These are phyloP conservation scores for Tetrapyrgos nigripes DNA, from an alignment of 1,284 basidiomycete genomes.

Conservation along the genomic window DNA sequence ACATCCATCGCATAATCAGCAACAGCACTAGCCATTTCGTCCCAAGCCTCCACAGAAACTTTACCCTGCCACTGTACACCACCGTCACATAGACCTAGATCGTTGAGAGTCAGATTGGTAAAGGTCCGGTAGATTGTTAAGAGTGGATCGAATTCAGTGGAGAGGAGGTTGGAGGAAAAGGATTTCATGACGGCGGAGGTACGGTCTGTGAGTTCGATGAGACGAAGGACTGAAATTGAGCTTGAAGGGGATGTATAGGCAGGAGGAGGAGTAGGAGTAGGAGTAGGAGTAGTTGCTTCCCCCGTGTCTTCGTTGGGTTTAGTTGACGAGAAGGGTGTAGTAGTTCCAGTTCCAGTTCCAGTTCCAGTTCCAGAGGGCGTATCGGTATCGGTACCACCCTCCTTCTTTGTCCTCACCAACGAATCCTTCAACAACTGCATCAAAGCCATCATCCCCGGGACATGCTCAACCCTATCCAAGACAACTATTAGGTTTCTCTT, in stretches of 20 bases:
- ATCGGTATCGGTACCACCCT: background rate
- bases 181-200: constrained; percentile 92
- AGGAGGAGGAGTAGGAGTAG: constrained; percentile 27
- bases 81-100: no score
- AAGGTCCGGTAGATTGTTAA: constrained; percentile 88
- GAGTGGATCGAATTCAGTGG: constrained; percentile 77
- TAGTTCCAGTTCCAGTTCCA: no score
- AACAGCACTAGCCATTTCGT: constrained; percentile 76
- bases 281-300: constrained; percentile 7
- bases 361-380: no score
- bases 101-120: constrained; percentile 67
- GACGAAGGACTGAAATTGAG: constrained; percentile 63
- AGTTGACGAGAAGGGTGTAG: no score
- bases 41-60: constrained; percentile 56
- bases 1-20: constrained; percentile 65
- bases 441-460: constrained; percentile 77
- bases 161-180: constrained; percentile 49
- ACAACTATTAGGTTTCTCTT: constrained; percentile 75
- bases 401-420: no score
- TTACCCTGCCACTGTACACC: constrained; percentile 72
- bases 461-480: constrained; percentile 90
- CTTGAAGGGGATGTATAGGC: constrained; percentile 45
- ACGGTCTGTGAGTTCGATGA: constrained; percentile 92
- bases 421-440: constrained; percentile 67
- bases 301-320: background rate